These are phyloP conservation scores for Carallia brachiata DNA, from an alignment of 345 rosid species.

Conservation along the genomic window DNA sequence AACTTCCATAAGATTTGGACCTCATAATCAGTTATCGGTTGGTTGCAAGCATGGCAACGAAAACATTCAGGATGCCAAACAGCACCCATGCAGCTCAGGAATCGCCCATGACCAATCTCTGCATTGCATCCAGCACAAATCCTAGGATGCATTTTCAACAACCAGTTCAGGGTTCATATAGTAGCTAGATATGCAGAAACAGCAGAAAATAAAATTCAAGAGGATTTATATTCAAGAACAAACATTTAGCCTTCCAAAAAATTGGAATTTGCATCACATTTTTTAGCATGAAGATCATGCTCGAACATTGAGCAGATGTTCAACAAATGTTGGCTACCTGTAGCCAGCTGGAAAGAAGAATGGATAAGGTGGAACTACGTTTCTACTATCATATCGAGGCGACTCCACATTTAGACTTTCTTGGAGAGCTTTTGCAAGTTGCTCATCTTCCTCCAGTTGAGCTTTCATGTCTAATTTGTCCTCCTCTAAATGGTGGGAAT, in stretches of 20 bases:
- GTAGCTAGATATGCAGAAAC: background rate
- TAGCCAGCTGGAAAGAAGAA: slow-evolving; percentile 50
- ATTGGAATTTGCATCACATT: background rate
- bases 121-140: slow-evolving; percentile 87
- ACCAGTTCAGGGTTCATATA: slow-evolving; percentile 18
- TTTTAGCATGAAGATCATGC: background rate
- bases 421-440: slow-evolving; percentile 84
- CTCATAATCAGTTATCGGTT: slow-evolving; percentile 74
- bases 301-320: slow-evolving; percentile 1
- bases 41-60: slow-evolving; percentile 68
- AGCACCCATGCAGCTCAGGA: slow-evolving; percentile 67
- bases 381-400: slow-evolving; percentile 48
- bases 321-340: slow-evolving; percentile 47
- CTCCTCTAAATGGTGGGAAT: slow-evolving; percentile 35
- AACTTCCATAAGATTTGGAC: slow-evolving; percentile 29
- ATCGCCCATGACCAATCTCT: slow-evolving; percentile 90
- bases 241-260: background rate
- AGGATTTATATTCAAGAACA: background rate
- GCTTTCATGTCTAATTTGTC: slow-evolving; percentile 42
- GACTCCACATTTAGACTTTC: slow-evolving; percentile 63
- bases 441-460: slow-evolving; percentile 90
- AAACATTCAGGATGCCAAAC: slow-evolving; percentile 94
- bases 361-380: slow-evolving; percentile 49
- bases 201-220: slow-evolving; percentile 6
- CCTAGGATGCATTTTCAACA: slow-evolving; percentile 41